Evolutionary conservation across 192 early-diverging fungal genomes (phyloP).

Genomic region (Coemansia sp.): DNA sequence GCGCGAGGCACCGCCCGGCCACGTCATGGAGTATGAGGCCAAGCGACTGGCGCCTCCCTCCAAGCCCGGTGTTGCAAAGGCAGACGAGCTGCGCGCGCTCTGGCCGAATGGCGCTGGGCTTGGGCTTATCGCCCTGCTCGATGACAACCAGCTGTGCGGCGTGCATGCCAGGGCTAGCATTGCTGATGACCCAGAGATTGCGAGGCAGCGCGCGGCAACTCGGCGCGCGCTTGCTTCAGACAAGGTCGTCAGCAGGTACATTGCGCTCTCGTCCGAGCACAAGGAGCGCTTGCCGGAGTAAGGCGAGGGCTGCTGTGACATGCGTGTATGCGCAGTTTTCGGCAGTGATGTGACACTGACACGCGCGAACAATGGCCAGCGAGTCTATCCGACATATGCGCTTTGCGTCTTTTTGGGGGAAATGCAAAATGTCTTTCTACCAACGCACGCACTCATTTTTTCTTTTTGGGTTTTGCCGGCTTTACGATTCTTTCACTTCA

Average conservation of each 20-base stretch:
- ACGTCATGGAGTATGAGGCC: conserved; percentile 30
- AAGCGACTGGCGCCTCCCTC: conserved; percentile 11
- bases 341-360: not conserved
- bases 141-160: conserved; percentile 39
- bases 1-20: conserved; percentile 36
- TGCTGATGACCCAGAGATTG: conserved; percentile 13
- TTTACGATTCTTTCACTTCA: conserved; percentile 6
- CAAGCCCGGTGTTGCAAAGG: not conserved
- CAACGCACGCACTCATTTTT: not conserved
- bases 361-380: not conserved
- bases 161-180: conserved; percentile 13
- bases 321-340: not conserved
- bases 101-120: conserved; percentile 45
- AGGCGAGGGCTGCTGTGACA: not conserved
- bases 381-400: not conserved
- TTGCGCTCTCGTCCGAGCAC: not conserved
- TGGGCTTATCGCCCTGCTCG: conserved; percentile 39
- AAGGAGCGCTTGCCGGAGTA: not conserved
- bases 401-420: conserved; percentile 4
- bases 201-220: conserved; percentile 1
- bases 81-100: conserved; percentile 21
- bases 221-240: conserved; percentile 23
- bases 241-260: conserved; percentile 26
- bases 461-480: not conserved
- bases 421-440: no score